Base-by-base conservation (phyloP, 2,329 filamentous ascomycete species). In the Xylariaceae sp. region DNA sequence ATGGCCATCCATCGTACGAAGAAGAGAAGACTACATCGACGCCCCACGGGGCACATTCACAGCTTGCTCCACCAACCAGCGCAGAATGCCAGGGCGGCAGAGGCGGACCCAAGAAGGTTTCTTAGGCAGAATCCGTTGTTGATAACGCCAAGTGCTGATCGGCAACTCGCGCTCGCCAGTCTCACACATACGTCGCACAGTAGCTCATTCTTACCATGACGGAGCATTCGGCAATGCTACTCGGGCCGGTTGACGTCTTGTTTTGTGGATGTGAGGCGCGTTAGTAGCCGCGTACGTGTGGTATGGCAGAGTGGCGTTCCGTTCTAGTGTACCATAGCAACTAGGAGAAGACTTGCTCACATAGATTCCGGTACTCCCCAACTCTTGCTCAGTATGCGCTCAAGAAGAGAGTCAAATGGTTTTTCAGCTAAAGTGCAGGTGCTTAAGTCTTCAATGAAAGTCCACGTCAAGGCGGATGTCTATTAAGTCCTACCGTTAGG, bases 1-100 rank as follows among this genome's bases (percentile, higher is more conserved):
- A 73, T 35, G 74, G 75, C 11, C 71, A 72, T 51, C 42, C 57
- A 3, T 62, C 57, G 0, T 55, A 61, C 8, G 59, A 59, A 34
- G 58, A 56, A 8, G 59, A 60, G 51, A 35, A 47, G 15, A 52
- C 55, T 4, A 13, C 62, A 30, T 51, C 44, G 44, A 35, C 54
- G 53, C 30, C 52, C 3, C 44, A 52, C 35, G 18, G 45, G 18
- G 10, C 15, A 30, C 15, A 44, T 48, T n/a, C 45, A 45, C 48
- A 37, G 9, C 44, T 51, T 10, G 5, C 30, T 15, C 34, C 35
- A 5, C 48, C 42, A 6, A n/a, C 30, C 10, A 49, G 35, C 8
- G 55, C 11, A 34, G 53, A 54, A 15, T 35, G n/a, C 11, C 56
- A 23, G 13, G 56, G 18, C 18, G 48, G 54, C 5, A 56, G 56